Evolutionary conservation across 1,139 yeast species (phyloP), one percentile per base, ranked within the genome.

Genomic region (Yamadazyma triangularis): DNA sequence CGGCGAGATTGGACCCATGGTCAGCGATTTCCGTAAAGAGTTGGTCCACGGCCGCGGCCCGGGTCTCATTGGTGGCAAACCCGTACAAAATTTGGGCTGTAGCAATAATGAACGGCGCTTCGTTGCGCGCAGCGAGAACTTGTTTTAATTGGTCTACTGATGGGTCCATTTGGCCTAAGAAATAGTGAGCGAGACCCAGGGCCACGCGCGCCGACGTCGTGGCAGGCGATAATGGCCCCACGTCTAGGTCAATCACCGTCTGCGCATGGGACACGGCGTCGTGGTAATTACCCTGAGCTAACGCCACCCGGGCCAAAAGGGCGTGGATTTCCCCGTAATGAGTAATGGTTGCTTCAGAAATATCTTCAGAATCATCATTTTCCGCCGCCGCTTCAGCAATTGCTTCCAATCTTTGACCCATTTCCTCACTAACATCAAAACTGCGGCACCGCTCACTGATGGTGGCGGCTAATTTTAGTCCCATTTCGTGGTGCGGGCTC

Each of bases 31-130:
- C 77, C 9, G 73, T 68, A 46, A 79, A 73, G 29, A 83, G 51
- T 48, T 81, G 88, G 46, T 81, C 88, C 31, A 86, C 51, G 0
- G 96, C 95, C 2, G 89, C 91, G 41, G 79, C 84, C 35, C 77
- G 79, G 6, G 91, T 79, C n/a, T 80, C 89, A 14, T 70, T 76
- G 0, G 79, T 73, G 7, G 79, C 82, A 35, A 76, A 76, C 1
- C 87, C 85, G 64, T 83, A 81, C 32, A 91, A 65, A 1, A 88
- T 81, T 48, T 87, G 95, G 0, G 94, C 77, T 16, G 86, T 70
- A 5, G 82, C 73, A 10, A 86, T 77, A n/a, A 87, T 67, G 39
- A 79, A 70, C 68, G 28, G 49, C 2, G 81, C 75, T 13, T 78
- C 72, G 12, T 65, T 58, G 33, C 70, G 48, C 8, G 45, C 38